These are phyloP conservation scores for Metschnikowia colocasiae DNA, from an alignment of 805 yeast genomes.

Conservation along the genomic window DNA sequence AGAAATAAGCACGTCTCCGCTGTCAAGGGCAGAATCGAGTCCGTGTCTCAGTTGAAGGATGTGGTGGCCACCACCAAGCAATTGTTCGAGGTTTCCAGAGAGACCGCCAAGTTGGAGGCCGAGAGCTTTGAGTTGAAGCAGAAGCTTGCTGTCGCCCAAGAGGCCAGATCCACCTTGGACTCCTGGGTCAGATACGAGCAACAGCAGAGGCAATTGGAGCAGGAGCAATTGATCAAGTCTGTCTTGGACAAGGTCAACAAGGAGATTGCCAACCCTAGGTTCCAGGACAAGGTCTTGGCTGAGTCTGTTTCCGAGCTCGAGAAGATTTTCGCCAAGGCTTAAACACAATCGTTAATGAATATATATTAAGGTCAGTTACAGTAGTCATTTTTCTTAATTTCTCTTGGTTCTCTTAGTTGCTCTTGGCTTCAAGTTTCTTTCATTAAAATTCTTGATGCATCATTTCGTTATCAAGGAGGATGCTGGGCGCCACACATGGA, in stretches of 20 bases:
- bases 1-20: conserved; percentile 89
- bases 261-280: conserved; percentile 80
- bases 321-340: conserved; percentile 62
- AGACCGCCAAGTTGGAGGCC: conserved; percentile 94
- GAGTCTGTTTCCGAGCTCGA: conserved; percentile 93
- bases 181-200: conserved; percentile 99
- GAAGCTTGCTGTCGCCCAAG: conserved; percentile 77
- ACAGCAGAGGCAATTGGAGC: conserved; percentile 93
- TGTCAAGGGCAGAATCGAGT: conserved; percentile 85
- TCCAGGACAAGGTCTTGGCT: conserved; percentile 87
- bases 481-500: conserved; percentile 83
- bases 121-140: conserved; percentile 91
- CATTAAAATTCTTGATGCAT: too few relatives aligned
- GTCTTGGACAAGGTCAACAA: conserved; percentile 86
- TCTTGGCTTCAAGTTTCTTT: background rate
- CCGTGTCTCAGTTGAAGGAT: conserved; percentile 85
- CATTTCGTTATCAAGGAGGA: background rate
- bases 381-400: background rate
- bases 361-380: conserved; percentile 5
- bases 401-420: too few relatives aligned
- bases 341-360: conserved; percentile 11
- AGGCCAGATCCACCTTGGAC: conserved; percentile 93
- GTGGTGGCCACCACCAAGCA: conserved; percentile 89
- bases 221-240: conserved; percentile 80
- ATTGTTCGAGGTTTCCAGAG: conserved; percentile 90